These are phyloP conservation scores for Amaranthus hypochondriacus DNA, from an alignment of 148 eudicot genomes.

Conservation along the genomic window DNA sequence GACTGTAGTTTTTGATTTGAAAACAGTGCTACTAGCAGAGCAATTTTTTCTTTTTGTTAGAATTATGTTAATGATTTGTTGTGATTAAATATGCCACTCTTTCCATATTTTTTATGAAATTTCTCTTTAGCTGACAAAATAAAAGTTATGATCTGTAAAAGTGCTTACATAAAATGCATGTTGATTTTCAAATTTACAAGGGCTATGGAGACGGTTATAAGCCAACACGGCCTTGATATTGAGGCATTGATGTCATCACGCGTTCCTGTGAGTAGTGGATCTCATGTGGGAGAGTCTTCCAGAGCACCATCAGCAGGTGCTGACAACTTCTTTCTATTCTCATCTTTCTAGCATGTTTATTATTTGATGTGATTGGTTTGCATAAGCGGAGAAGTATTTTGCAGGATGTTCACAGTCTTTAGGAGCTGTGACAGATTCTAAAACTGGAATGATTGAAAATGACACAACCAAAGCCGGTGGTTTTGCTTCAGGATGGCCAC, in stretches of 20 bases:
- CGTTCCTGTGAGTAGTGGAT: conserved; percentile 47
- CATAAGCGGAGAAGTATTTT: conserved; percentile 15
- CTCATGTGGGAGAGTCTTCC: conserved; percentile 60
- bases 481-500: conserved; percentile 44
- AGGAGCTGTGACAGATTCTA: conserved; percentile 43
- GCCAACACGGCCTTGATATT: conserved; percentile 80
- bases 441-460: conserved; percentile 42
- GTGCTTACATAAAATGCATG: conserved; percentile 9
- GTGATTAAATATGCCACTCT: too few species aligned
- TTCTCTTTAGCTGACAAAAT: neutral
- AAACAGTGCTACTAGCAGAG: too few species aligned
- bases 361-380: conserved; percentile 7
- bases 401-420: conserved; percentile 59
- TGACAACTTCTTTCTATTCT: neutral
- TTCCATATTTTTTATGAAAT: neutral
- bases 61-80: too few species aligned
- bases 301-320: conserved; percentile 67
- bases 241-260: conserved; percentile 75
- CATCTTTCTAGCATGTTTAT: neutral
- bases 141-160: neutral
- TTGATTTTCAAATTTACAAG: conserved; percentile 19
- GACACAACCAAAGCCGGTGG: conserved; percentile 42
- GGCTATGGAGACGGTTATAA: conserved; percentile 98
- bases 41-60: too few species aligned
- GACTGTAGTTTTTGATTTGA: too few species aligned